A percentile compares a stretch with the other conserved stretches of the same genome.
Evolutionary conservation across 441 rosid species (phyloP).

Genomic region (Gossypium trilobum): DNA sequence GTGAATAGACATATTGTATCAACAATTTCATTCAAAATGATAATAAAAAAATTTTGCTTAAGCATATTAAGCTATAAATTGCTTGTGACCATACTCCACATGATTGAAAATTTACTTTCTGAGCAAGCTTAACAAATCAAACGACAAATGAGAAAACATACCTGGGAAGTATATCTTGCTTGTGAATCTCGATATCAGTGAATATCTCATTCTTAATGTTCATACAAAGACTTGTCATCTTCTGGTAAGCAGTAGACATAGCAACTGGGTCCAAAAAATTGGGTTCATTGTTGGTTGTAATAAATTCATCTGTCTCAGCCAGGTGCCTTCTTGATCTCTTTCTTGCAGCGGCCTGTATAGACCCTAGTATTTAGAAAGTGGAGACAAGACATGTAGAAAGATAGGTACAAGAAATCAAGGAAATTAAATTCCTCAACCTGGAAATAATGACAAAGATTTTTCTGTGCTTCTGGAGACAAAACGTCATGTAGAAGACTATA

Average conservation of each 20-base stretch:
- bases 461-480: conserved; percentile 89
- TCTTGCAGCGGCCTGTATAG: conserved; percentile 68
- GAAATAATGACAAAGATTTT: conserved; percentile 72
- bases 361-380: conserved; percentile 16
- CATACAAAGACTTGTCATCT: conserved; percentile 70
- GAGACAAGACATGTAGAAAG: background rate
- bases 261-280: conserved; percentile 56
- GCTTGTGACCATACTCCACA: background rate
- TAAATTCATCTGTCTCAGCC: conserved; percentile 87
- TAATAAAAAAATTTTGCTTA: background rate
- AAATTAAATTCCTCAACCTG: conserved; percentile 45
- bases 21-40: background rate
- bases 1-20: conserved; percentile 3
- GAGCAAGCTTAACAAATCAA: conserved; percentile 1
- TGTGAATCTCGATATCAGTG: conserved; percentile 90
- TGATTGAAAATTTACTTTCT: background rate
- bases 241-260: conserved; percentile 77
- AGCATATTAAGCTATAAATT: background rate
- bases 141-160: conserved; percentile 15
- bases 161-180: conserved; percentile 89
- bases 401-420: conserved; percentile 1
- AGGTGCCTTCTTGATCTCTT: conserved; percentile 82
- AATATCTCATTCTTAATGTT: conserved; percentile 74
- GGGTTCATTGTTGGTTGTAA: conserved; percentile 50
- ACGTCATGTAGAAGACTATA: conserved; percentile 85